These are phyloP conservation scores for Phalaenopsis aphrodite DNA, from an alignment of 106 monocot species.

Conservation along the genomic window DNA sequence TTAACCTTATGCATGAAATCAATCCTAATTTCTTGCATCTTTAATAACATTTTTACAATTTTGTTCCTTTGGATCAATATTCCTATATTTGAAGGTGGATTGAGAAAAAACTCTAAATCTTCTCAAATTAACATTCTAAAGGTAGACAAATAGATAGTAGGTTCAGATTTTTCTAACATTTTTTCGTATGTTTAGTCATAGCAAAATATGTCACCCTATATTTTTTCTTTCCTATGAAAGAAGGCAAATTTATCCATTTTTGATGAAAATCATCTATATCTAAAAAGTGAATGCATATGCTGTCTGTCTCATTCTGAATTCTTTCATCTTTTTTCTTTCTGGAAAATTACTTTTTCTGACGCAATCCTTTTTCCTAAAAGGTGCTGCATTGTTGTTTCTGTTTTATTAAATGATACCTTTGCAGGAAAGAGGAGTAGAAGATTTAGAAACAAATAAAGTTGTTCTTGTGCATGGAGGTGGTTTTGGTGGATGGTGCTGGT, in stretches of 20 bases:
- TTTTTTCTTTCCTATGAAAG: too few relatives aligned
- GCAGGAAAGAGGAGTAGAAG: slow-evolving; percentile 59
- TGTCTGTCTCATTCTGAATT: neutral
- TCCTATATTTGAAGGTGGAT: too few relatives aligned
- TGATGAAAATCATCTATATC: neutral
- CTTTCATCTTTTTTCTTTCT: neutral
- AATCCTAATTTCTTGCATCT: too few relatives aligned
- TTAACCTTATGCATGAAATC: too few relatives aligned
- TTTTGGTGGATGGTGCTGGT: slow-evolving; percentile 99
- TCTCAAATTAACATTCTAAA: too few relatives aligned
- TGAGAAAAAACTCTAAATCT: too few relatives aligned
- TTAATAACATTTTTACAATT: too few relatives aligned
- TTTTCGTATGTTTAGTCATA: neutral
- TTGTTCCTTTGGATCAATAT: too few relatives aligned
- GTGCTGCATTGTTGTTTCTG: neutral
- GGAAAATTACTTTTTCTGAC: too few relatives aligned
- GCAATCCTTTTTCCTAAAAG: neutral
- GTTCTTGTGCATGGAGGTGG: slow-evolving; percentile 96
- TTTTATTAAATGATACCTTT: neutral
- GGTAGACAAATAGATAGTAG: neutral
- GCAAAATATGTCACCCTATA: neutral
- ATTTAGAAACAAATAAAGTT: slow-evolving; percentile 65
- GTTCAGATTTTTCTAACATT: neutral
- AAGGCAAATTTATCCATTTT: too few relatives aligned
- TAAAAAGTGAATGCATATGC: neutral